phyloP scores from a whole-genome alignment of 2,329 filamentous ascomycete species.

The Penicillium thymicola region DNA sequence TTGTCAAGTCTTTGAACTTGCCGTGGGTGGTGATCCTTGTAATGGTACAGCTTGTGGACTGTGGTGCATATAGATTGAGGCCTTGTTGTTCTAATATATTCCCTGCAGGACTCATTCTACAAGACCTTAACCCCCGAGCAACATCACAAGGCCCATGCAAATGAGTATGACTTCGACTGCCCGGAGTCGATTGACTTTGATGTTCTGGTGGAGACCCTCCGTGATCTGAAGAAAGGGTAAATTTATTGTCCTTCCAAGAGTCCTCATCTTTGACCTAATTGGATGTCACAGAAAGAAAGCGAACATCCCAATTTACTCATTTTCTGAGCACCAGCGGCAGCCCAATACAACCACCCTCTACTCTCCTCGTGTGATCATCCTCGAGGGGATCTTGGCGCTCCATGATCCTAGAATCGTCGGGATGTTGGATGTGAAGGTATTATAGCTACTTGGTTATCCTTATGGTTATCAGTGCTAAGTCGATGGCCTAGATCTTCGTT shows the following conservation, averaged over 20 bases:
- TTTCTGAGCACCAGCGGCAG: slow-evolving; percentile 80
- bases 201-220: slow-evolving; percentile 71
- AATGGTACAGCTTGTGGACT: slow-evolving; percentile 61
- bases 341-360: slow-evolving; percentile 83
- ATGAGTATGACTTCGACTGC: slow-evolving; percentile 95
- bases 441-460: neutral
- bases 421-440: slow-evolving; percentile 83
- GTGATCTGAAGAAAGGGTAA: slow-evolving; percentile 88
- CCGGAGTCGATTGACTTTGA: slow-evolving; percentile 96
- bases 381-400: slow-evolving; percentile 94
- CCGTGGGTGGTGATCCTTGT: slow-evolving; percentile 98
- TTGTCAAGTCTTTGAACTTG: slow-evolving; percentile 82
- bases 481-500: slow-evolving; percentile 69
- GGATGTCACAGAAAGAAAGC: slow-evolving; percentile 47
- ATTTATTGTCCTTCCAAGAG: neutral
- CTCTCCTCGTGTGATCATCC: slow-evolving; percentile 89
- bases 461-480: slow-evolving; percentile 1
- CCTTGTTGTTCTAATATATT: neutral
- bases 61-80: neutral
- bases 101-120: slow-evolving; percentile 85
- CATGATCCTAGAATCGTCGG: slow-evolving; percentile 84
- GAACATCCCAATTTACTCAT: slow-evolving; percentile 93
- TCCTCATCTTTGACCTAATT: slow-evolving; percentile 1
- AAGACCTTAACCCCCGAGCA: slow-evolving; percentile 79
- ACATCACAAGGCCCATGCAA: slow-evolving; percentile 75